These are phyloP conservation scores for Saturnispora zaruensis DNA, from an alignment of 805 yeast genomes.

Conservation along the genomic window DNA sequence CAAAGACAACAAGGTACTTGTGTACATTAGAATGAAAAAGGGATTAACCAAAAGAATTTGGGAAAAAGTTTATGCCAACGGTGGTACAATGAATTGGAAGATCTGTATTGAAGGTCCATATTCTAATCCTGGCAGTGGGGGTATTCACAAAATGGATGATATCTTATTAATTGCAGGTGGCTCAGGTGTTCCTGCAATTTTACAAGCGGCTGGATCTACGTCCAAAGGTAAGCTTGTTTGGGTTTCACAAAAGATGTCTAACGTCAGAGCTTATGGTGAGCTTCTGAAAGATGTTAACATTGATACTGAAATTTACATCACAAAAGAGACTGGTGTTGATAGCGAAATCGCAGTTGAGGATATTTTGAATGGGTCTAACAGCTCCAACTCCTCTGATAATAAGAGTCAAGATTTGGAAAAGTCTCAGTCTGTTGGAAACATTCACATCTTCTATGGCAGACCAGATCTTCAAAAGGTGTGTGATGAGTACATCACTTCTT, in stretches of 20 bases:
- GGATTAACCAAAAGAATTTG: constrained; percentile 43
- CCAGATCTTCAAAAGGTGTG: constrained; percentile 32
- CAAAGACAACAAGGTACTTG: constrained; percentile 29
- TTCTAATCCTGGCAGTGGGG: constrained; percentile 37
- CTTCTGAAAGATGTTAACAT: constrained; percentile 23
- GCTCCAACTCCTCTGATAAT: constrained; percentile 2
- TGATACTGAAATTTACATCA: constrained; percentile 31
- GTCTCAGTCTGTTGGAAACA: constrained; percentile 8
- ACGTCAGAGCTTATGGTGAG: constrained; percentile 35
- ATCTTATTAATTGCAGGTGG: constrained; percentile 61
- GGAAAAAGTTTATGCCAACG: constrained; percentile 19
- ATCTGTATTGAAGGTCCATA: constrained; percentile 62
- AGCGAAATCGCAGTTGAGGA: not conserved
- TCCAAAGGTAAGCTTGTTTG: constrained; percentile 42
- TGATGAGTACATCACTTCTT: constrained; percentile 25
- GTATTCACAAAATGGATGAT: constrained; percentile 40
- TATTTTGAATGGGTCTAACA: not conserved
- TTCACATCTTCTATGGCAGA: constrained; percentile 34
- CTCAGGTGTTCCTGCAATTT: constrained; percentile 54
- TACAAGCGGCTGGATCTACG: constrained; percentile 30
- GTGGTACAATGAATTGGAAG: constrained; percentile 13
- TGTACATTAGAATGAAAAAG: constrained; percentile 40
- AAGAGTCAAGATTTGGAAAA: constrained; percentile 9
- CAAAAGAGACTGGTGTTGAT: constrained; percentile 23
- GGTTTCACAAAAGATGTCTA: constrained; percentile 44